phyloP scores from a whole-genome alignment of 1,284 basidiomycete species.

The Ceratobasidium sp. region DNA sequence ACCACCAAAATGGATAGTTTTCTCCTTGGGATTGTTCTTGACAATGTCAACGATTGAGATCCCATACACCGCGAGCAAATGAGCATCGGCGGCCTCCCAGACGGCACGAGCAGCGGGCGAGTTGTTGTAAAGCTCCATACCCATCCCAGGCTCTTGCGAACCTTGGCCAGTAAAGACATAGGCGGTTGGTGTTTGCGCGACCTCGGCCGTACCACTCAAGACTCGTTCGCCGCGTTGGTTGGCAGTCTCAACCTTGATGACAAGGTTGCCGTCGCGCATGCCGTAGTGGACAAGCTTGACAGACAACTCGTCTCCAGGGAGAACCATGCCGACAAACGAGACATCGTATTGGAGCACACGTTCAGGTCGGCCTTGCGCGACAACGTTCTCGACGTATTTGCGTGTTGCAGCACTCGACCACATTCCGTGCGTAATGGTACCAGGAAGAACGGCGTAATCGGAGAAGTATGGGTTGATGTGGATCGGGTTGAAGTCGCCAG shows the following conservation, averaged over 20 bases:
- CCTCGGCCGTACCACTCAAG: constrained; percentile 58
- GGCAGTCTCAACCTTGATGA: constrained; percentile 88
- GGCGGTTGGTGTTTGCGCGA: constrained; percentile 89
- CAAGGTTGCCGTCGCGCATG: constrained; percentile 92
- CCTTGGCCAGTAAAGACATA: constrained; percentile 99
- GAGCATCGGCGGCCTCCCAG: constrained; percentile 95
- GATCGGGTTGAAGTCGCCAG: constrained; percentile 95
- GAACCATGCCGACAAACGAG: constrained; percentile 94
- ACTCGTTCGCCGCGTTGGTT: constrained; percentile 91
- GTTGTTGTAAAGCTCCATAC: constrained; percentile 95
- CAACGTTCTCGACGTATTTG: constrained; percentile 91
- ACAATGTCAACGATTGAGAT: constrained; percentile 99
- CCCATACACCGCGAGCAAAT: constrained; percentile 92
- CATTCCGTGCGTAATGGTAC: constrained; percentile 97
- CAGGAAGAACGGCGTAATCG: constrained; percentile 90
- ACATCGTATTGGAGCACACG: constrained; percentile 92
- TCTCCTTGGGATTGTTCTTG: constrained; percentile 95
- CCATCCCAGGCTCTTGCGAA: constrained; percentile 98
- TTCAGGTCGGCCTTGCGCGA: constrained; percentile 90
- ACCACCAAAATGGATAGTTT: constrained; percentile 99
- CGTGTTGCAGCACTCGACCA: constrained; percentile 96
- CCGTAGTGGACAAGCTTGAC: constrained; percentile 90
- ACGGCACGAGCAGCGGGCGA: constrained; percentile 94
- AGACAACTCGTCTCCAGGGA: constrained; percentile 88
- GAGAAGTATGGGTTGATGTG: constrained; percentile 99